Conservation (phyloP, 2,329 filamentous ascomycete genomes). For the Diatrype stigma region DNA sequence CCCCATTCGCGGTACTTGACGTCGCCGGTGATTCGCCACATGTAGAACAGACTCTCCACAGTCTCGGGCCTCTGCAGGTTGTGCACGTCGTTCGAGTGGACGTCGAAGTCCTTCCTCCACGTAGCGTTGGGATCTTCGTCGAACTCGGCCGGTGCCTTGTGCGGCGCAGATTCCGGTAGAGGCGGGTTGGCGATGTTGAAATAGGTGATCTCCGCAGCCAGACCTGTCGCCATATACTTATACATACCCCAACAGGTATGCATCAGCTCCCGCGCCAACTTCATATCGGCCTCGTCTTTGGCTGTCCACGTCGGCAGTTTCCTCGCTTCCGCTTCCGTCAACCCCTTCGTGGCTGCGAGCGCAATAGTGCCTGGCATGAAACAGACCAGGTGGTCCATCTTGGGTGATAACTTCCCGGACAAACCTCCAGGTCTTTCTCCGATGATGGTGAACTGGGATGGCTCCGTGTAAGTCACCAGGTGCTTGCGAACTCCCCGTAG, state of each 20-base stretch:
- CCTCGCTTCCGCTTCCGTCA: constrained; percentile 69
- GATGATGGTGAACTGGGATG: constrained; percentile 79
- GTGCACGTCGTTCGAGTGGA: constrained; percentile 80
- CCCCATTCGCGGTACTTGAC: constrained; percentile 89
- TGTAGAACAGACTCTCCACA: constrained; percentile 93
- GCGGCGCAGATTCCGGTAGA: constrained; percentile 51
- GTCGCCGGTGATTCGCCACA: constrained; percentile 97
- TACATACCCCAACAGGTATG: constrained; percentile 99
- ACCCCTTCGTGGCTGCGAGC: constrained; percentile 76
- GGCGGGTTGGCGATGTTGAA: constrained; percentile 74
- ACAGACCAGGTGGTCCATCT: constrained; percentile 98
- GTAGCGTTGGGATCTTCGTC: constrained; percentile 49
- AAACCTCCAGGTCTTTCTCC: constrained; percentile 80
- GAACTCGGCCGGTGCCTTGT: constrained; percentile 47
- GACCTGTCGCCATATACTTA: constrained; percentile 78
- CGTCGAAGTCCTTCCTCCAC: constrained; percentile 75
- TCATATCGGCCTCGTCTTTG: constrained; percentile 81
- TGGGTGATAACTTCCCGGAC: constrained; percentile 62
- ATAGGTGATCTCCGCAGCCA: constrained; percentile 93
- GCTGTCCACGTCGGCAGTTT: constrained; percentile 69
- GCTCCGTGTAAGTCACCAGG: constrained; percentile 81
- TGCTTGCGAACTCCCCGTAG: constrained; percentile 85
- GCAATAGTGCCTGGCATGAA: constrained; percentile 97
- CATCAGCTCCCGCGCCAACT: constrained; percentile 82
- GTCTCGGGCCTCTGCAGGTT: constrained; percentile 96